Percentiles rank a stretch among this genome's conserved stretches.
phyloP scores from a whole-genome alignment of 2,329 filamentous ascomycete genomes.

The Graphilbum sp. region DNA sequence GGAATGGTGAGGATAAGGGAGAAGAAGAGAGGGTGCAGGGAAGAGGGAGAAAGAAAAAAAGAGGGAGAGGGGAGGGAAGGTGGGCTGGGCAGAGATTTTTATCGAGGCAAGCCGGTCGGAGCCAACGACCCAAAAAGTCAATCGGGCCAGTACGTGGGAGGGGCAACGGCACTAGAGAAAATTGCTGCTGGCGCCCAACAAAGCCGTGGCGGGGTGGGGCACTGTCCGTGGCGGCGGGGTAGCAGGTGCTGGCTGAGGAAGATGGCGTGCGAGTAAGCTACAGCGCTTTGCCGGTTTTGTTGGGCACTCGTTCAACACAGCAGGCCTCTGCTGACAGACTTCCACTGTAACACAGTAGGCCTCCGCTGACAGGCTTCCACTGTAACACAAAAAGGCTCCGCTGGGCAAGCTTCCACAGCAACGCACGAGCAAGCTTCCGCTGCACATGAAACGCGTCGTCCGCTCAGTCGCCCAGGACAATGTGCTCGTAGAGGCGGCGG shows the following conservation, averaged over 20 bases:
- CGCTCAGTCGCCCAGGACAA: constrained; percentile 22
- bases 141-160: too few relatives aligned
- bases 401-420: too few relatives aligned
- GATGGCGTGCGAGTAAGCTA: background rate
- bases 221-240: too few relatives aligned
- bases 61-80: background rate
- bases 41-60: constrained; percentile 3
- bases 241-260: background rate
- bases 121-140: too few relatives aligned
- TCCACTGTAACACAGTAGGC: too few relatives aligned
- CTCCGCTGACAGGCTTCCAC: too few relatives aligned
- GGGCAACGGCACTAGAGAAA: background rate
- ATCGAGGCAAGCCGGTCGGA: background rate
- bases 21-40: background rate
- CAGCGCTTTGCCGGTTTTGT: too few relatives aligned
- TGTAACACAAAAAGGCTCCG: too few relatives aligned
- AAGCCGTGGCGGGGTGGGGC: background rate
- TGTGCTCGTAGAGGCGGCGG: constrained; percentile 27
- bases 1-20: constrained; percentile 1
- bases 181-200: background rate
- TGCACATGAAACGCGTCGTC: background rate
- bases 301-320: too few relatives aligned
- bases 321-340: too few relatives aligned
- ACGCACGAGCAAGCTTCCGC: too few relatives aligned
- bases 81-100: constrained; percentile 5